A percentile compares a stretch with the other conserved stretches of the same genome.
Conservation (phyloP, 2,329 filamentous ascomycete species). For the Hypoxylon sp. region DNA sequence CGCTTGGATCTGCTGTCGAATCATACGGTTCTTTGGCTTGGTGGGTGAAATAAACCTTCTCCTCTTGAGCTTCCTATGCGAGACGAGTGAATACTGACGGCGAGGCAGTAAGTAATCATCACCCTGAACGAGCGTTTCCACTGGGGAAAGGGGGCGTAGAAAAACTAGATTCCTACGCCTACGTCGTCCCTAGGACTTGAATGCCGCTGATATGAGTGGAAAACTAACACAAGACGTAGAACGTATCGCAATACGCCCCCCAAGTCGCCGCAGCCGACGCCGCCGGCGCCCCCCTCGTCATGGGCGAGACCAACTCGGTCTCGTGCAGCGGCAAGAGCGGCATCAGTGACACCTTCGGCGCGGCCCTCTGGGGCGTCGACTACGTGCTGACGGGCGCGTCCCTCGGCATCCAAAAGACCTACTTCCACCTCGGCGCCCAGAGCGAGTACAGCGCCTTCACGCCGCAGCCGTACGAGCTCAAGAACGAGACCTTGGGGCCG, state of each 20-base stretch:
- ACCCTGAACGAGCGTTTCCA: neutral
- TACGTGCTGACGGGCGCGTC: conserved; percentile 55
- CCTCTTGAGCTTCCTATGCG: neutral
- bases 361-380: conserved; percentile 62
- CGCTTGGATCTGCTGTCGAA: conserved; percentile 51
- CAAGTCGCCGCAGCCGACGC: conserved; percentile 52
- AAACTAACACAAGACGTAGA: conserved; percentile 34
- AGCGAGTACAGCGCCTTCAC: conserved; percentile 52
- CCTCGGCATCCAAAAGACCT: conserved; percentile 52
- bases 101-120: conserved; percentile 14
- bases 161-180: neutral
- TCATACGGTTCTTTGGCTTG: conserved; percentile 51
- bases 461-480: conserved; percentile 45
- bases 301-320: conserved; percentile 62
- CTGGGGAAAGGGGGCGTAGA: neutral
- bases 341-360: conserved; percentile 60
- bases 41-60: conserved; percentile 6
- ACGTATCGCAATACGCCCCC: conserved; percentile 51
- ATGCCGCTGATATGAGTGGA: neutral
- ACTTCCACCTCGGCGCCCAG: conserved; percentile 59
- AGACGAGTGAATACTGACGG: conserved; percentile 1
- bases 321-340: conserved; percentile 55
- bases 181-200: neutral
- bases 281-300: conserved; percentile 54
- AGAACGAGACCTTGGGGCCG: conserved; percentile 48